Base-by-base conservation (phyloP, 352 stramenopile species). In the Sclerospora graminicola region DNA sequence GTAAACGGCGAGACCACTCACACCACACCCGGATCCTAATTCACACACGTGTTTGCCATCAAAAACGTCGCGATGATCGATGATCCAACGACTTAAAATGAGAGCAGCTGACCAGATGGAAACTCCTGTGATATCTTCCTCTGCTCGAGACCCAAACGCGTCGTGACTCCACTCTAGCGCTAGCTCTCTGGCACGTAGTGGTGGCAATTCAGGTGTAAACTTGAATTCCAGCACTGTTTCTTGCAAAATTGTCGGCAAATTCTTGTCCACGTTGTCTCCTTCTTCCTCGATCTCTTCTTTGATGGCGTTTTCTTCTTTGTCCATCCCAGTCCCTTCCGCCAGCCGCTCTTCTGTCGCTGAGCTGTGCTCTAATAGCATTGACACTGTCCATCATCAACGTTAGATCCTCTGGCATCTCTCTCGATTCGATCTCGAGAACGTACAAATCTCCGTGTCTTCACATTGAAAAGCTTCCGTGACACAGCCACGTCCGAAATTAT, bases 51-150 rank as follows among this genome's bases (percentile, higher is more conserved):
- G 51, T 45, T 91, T 94, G 34, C 62, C 61, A 7, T 68, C 56
- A 41, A 91, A 94, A 5, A 73, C 29, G 1, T 57, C 47, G 10
- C 64, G 60, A 30, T 88, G 58, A 33, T 84, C 71, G 21, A 94
- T 71, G 36, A 94, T 57, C 79, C 79, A 94, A 15, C 79, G 79
- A 66, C 73, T 87, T 20, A 94, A 44, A 32, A 94, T 75, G 1
- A 94, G 58, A 19, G 82, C 82, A 28, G 82, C 82, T n/a, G 82
- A 94, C 82, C 82, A 94, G 44, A 91, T 89, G 11, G 77, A 89
- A 8, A 94, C 77, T 13, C 82, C 82, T 1, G 82, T 94, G 36
- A 89, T 91, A 38, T 94, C 82, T 45, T 94, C 80, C 20, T 89
- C 75, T 1, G 79, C 82, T 5, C 61, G 85, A 7, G 73, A 76